Conservation (phyloP, 306 rosid genomes). For the Vigna angularis region DNA sequence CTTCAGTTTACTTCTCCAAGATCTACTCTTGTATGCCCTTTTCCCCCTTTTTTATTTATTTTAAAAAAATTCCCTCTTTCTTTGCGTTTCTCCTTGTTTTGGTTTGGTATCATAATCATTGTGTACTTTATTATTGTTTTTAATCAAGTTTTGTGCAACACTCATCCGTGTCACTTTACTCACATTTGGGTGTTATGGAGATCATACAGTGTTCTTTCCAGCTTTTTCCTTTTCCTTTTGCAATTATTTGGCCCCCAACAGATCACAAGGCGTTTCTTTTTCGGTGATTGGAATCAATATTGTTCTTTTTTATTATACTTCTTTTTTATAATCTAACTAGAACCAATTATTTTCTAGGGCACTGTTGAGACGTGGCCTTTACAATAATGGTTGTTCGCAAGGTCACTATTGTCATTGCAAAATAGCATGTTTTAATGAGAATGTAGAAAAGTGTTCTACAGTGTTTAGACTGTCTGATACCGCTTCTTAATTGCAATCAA, state of each 20-base stretch:
- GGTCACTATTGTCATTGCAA: constrained; percentile 47
- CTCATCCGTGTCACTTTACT: constrained; percentile 54
- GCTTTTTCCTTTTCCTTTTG: constrained; percentile 34
- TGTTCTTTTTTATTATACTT: constrained; percentile 15
- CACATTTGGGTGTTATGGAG: constrained; percentile 49
- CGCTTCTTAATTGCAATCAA: constrained; percentile 21
- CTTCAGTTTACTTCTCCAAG: constrained; percentile 71
- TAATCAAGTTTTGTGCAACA: constrained; percentile 36
- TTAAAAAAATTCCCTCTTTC: not conserved
- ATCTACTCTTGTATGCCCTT: constrained; percentile 87
- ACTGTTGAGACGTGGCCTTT: constrained; percentile 50
- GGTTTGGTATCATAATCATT: constrained; percentile 56
- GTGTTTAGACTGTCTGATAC: constrained; percentile 27
- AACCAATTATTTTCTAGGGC: constrained; percentile 48
- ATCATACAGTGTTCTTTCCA: constrained; percentile 41
- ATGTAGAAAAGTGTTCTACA: constrained; percentile 6
- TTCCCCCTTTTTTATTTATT: constrained; percentile 22
- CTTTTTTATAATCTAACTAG: constrained; percentile 35
- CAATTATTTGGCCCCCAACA: constrained; percentile 12
- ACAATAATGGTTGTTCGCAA: constrained; percentile 51
- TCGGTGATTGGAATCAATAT: constrained; percentile 49
- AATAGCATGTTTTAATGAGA: constrained; percentile 26
- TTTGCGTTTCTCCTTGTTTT: constrained; percentile 42
- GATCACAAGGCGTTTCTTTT: constrained; percentile 35
- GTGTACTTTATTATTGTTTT: constrained; percentile 45